phyloP scores from a whole-genome alignment of 108 stramenopile genomes.

The Nitzschia sp. region DNA sequence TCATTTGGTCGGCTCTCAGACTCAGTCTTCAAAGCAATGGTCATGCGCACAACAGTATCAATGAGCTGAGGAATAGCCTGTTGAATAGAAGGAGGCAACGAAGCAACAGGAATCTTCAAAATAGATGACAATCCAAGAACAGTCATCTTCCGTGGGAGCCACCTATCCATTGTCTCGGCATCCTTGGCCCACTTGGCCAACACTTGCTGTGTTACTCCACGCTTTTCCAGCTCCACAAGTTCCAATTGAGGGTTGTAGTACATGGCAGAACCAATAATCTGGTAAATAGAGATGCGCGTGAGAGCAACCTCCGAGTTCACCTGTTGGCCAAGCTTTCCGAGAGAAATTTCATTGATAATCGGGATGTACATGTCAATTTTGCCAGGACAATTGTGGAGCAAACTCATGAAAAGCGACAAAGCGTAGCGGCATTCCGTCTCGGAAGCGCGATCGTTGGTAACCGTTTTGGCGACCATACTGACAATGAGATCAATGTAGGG shows the following conservation, averaged over 20 bases:
- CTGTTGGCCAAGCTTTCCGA: slow-evolving; percentile 84
- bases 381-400: slow-evolving; percentile 88
- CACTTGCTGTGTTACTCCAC: slow-evolving; percentile 80
- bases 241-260: slow-evolving; percentile 88
- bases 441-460: slow-evolving; percentile 76
- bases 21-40: slow-evolving; percentile 71
- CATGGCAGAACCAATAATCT: slow-evolving; percentile 81
- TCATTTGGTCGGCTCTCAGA: slow-evolving; percentile 54
- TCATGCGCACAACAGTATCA: slow-evolving; percentile 51
- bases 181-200: slow-evolving; percentile 82
- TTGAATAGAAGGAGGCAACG: slow-evolving; percentile 62
- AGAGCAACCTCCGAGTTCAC: slow-evolving; percentile 64
- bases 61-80: slow-evolving; percentile 70
- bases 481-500: slow-evolving; percentile 86
- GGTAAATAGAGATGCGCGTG: slow-evolving; percentile 78
- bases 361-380: slow-evolving; percentile 80
- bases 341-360: slow-evolving; percentile 75
- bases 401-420: slow-evolving; percentile 82
- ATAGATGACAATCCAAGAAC: slow-evolving; percentile 74
- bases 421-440: slow-evolving; percentile 87
- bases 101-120: slow-evolving; percentile 59
- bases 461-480: slow-evolving; percentile 84
- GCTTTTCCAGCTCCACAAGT: slow-evolving; percentile 82
- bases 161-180: slow-evolving; percentile 52
- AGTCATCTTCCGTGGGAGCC: slow-evolving; percentile 77